These are phyloP conservation scores for Pseudonitzschia delicatissima DNA, from an alignment of 108 stramenopile species.

Conservation along the genomic window DNA sequence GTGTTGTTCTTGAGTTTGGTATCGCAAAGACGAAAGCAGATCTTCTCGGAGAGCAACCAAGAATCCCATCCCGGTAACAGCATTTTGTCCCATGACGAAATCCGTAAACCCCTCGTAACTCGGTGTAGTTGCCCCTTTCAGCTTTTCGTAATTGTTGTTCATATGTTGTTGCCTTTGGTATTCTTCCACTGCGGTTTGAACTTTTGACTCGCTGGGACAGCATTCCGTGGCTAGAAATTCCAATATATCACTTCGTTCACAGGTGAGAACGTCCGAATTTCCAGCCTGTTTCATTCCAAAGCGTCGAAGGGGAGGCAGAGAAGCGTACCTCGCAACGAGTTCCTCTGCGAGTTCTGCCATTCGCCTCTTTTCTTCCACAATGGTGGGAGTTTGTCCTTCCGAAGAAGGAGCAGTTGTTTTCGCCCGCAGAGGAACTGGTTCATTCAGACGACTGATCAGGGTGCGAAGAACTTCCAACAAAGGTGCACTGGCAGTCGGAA, in stretches of 20 bases:
- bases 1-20: not conserved
- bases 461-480: slow-evolving; percentile 3
- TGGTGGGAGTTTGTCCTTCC: not conserved
- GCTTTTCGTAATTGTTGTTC: not conserved
- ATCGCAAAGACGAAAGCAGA: slow-evolving; percentile 22
- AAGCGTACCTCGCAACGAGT: slow-evolving; percentile 7
- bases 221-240: slow-evolving; percentile 11
- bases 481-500: too few relatives aligned
- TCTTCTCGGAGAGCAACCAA: slow-evolving; percentile 60
- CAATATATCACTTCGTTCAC: slow-evolving; percentile 11
- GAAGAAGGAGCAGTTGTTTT: not conserved
- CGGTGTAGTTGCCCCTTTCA: slow-evolving; percentile 31
- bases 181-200: not conserved
- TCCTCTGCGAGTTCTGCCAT: slow-evolving; percentile 20
- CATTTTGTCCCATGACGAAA: slow-evolving; percentile 50
- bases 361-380: not conserved
- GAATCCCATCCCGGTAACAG: slow-evolving; percentile 54
- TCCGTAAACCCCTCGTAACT: slow-evolving; percentile 51
- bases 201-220: not conserved
- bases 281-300: not conserved
- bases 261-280: not conserved
- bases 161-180: not conserved
- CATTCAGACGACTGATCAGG: not conserved
- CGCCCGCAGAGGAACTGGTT: slow-evolving; percentile 1
- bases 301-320: slow-evolving; percentile 15